Conservation (phyloP, 345 rosid genomes). For the Salix udensis region DNA sequence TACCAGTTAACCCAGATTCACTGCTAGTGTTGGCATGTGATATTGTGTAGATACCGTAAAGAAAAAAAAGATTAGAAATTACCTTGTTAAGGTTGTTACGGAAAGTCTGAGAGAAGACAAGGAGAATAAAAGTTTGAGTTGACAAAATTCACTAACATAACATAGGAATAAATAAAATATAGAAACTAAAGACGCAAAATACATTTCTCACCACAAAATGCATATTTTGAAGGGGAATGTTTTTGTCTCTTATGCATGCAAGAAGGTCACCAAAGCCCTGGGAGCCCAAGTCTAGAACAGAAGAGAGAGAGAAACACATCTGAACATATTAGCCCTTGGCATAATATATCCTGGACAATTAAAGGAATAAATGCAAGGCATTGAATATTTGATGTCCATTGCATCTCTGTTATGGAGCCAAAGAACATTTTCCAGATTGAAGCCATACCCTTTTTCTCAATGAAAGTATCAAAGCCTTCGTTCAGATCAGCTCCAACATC, state of each 20-base stretch:
- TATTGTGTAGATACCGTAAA: neutral
- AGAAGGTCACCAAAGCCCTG: constrained; percentile 88
- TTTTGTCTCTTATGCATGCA: constrained; percentile 75
- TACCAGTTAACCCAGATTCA: neutral
- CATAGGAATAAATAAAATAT: neutral
- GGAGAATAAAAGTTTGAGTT: constrained; percentile 23
- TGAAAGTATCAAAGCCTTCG: constrained; percentile 85
- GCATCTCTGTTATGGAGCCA: neutral
- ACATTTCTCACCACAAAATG: constrained; percentile 81
- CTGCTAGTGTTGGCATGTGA: neutral
- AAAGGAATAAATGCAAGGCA: neutral
- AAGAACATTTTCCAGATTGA: neutral
- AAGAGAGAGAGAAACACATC: constrained; percentile 4
- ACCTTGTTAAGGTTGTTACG: constrained; percentile 97
- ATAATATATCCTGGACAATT: neutral
- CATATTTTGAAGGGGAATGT: constrained; percentile 77
- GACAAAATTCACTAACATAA: constrained; percentile 5
- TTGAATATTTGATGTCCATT: neutral
- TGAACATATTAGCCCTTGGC: constrained; percentile 16
- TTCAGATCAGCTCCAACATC: constrained; percentile 90
- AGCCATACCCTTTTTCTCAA: constrained; percentile 64
- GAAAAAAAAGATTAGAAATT: constrained; percentile 9
- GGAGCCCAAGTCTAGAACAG: constrained; percentile 73
- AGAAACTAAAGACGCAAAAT: constrained; percentile 13
- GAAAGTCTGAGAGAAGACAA: constrained; percentile 56